Evolutionary conservation across 208 protist genomes (phyloP), one percentile per base, ranked within the genome.

Genomic region (Trypanosoma conorhini): DNA sequence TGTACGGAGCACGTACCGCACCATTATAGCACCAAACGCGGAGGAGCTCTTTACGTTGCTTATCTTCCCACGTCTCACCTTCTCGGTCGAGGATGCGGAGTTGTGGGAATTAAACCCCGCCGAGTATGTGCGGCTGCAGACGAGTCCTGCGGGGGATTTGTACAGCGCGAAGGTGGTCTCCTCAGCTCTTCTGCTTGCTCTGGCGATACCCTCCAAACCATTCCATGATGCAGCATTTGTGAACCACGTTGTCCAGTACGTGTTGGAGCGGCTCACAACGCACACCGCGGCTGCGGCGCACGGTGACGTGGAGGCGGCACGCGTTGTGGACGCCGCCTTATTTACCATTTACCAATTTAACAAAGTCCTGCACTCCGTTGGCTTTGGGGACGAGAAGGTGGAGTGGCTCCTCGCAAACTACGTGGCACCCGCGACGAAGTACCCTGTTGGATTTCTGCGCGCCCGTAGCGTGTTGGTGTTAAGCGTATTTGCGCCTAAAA

Each of bases 41-140:
- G 77, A 87, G 58, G 77, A 83, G 72, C 59, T 98, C 1, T 80
- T 98, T 72, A 88, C 80, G 35, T 31, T 77, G 28, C 72, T 97
- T 33, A 72, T 98, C 28, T 98, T 98, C 63, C 93, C 91, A 31
- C 79, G 93, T 21, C 69, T 98, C 31, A 83, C 82, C 72, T 97
- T 94, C 67, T 92, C 83, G n/a, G 48, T 62, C 3, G 80, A 81
- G 28, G 95, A 98, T 63, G 70, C 68, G 26, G 94, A 97, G 77
- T 70, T 98, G 5, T 98, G 87, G 88, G 63, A 80, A 40, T 62
- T 79, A 59, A 97, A 98, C 77, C 94, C 94, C 30, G 82, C 93
- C 56, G 95, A 98, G 76, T 98, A 94, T 76, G 74, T 98, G 31
- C 84, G 91, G 57, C 86, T 85, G 77, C 91, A 96, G 76, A 87